These are phyloP conservation scores for Yamadazyma sp. DNA, from an alignment of 805 yeast species.

Conservation along the genomic window DNA sequence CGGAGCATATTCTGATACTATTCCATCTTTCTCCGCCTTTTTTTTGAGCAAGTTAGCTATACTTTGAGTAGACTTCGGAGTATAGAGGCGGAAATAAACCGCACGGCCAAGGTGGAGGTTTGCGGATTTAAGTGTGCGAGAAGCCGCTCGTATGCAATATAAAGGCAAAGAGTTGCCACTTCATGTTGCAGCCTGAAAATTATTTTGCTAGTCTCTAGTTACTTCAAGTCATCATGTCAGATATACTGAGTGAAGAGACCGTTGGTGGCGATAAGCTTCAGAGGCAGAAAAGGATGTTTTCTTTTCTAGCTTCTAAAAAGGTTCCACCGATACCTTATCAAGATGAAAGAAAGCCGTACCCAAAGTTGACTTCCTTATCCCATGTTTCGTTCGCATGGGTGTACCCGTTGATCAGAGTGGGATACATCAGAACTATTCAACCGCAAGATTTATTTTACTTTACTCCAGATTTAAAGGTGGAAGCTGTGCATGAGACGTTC, in stretches of 20 bases:
- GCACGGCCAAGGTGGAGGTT: too few species aligned
- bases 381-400: constrained; percentile 62
- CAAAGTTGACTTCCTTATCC: constrained; percentile 17
- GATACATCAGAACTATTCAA: constrained; percentile 64
- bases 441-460: constrained; percentile 52
- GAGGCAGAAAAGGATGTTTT: constrained; percentile 42
- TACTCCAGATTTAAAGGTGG: constrained; percentile 26
- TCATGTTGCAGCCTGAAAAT: too few species aligned
- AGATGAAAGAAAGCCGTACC: constrained; percentile 48
- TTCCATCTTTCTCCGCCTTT: too few species aligned
- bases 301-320: constrained; percentile 44
- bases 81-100: too few species aligned
- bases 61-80: too few species aligned
- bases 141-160: too few species aligned
- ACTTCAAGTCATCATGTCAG: constrained; percentile 4
- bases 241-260: constrained; percentile 1
- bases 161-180: too few species aligned
- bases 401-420: constrained; percentile 53
- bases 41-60: too few species aligned
- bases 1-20: too few species aligned
- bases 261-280: constrained; percentile 19
- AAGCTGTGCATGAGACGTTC: constrained; percentile 19
- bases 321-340: constrained; percentile 49
- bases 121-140: too few species aligned
- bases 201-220: too few species aligned